phyloP scores from a whole-genome alignment of 768 basidiomycete genomes.

The Trametes villosa region DNA sequence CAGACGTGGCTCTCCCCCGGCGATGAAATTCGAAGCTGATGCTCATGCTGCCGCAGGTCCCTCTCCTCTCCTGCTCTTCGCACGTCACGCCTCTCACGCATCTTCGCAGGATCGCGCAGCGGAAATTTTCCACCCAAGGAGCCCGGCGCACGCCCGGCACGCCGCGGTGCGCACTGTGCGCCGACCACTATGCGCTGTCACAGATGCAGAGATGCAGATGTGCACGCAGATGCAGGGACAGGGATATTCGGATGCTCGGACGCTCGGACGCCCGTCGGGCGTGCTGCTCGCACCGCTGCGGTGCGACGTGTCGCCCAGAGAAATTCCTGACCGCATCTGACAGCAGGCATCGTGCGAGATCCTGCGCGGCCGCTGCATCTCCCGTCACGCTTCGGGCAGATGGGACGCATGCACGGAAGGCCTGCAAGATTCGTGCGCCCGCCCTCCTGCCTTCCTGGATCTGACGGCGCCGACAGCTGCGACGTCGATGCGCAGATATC shows the following conservation, averaged over 20 bases:
- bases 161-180: too few species aligned
- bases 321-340: constrained; percentile 9
- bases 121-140: constrained; percentile 1
- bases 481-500: constrained; percentile 2
- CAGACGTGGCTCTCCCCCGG: neutral
- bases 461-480: constrained; percentile 3
- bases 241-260: neutral
- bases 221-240: too few species aligned
- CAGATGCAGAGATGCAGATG: neutral
- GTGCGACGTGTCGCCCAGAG: neutral
- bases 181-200: neutral
- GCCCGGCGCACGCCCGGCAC: neutral
- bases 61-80: neutral
- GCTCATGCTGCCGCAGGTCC: neutral
- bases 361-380: constrained; percentile 5
- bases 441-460: constrained; percentile 1
- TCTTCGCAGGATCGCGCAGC: neutral
- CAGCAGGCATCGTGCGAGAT: constrained; percentile 14
- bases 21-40: constrained; percentile 6
- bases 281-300: neutral
- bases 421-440: constrained; percentile 2
- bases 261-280: neutral
- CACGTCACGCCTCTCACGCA: neutral
- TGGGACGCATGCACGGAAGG: neutral
- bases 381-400: constrained; percentile 15